phyloP scores from a whole-genome alignment of 1,139 yeast genomes.

The Kodamaea anthophila region DNA sequence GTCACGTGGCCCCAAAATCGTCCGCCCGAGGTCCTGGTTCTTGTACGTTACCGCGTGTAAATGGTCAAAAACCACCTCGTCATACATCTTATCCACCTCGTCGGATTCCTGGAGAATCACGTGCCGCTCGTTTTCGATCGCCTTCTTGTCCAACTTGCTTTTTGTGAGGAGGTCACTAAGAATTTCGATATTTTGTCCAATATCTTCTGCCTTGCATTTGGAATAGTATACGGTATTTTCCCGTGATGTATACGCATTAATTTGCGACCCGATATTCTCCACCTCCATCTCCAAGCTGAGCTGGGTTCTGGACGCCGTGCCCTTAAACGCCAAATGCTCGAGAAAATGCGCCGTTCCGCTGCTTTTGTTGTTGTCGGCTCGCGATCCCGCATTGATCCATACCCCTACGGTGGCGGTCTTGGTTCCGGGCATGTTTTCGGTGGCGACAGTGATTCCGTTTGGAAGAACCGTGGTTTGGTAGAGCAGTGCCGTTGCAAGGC shows the following conservation, averaged over 20 bases:
- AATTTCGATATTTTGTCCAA: slow-evolving; percentile 82
- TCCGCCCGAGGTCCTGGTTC: slow-evolving; percentile 91
- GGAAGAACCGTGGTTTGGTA: slow-evolving; percentile 53
- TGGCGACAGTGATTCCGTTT: slow-evolving; percentile 91
- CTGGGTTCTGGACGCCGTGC: slow-evolving; percentile 81
- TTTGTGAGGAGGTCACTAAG: slow-evolving; percentile 83
- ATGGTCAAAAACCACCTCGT: slow-evolving; percentile 96
- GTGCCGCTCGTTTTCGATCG: slow-evolving; percentile 92
- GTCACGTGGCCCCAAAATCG: slow-evolving; percentile 93
- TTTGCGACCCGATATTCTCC: slow-evolving; percentile 93
- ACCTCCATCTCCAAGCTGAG: slow-evolving; percentile 82
- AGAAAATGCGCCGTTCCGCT: slow-evolving; percentile 95
- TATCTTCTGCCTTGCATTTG: slow-evolving; percentile 73
- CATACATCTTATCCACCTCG: slow-evolving; percentile 97
- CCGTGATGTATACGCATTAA: slow-evolving; percentile 94
- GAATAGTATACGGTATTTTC: slow-evolving; percentile 97
- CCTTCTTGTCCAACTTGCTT: slow-evolving; percentile 73
- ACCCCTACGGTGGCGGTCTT: slow-evolving; percentile 96
- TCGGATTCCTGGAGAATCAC: slow-evolving; percentile 95
- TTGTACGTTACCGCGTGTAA: slow-evolving; percentile 88
- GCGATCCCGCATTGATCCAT: slow-evolving; percentile 96
- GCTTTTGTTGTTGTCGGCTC: slow-evolving; percentile 85
- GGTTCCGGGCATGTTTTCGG: slow-evolving; percentile 82
- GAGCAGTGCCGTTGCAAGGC: slow-evolving; percentile 8
- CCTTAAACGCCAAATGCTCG: slow-evolving; percentile 95